Conservation (phyloP, 441 rosid genomes). For the Melastoma candidum region DNA sequence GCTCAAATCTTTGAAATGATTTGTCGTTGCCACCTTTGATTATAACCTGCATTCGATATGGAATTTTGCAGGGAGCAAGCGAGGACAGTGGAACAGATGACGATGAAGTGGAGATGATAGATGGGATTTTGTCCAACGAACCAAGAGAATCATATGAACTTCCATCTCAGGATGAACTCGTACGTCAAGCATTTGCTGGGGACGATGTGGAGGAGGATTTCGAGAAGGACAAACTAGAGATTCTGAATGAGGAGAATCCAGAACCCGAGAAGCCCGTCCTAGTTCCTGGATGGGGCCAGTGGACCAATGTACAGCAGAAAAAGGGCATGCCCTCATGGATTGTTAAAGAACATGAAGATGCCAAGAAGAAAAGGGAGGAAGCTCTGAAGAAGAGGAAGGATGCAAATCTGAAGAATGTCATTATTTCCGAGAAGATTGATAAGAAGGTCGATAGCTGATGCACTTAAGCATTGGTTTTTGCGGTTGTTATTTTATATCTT, state of each 20-base stretch:
- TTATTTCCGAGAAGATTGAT: constrained; percentile 78
- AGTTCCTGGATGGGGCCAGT: constrained; percentile 93
- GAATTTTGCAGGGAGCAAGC: constrained; percentile 27
- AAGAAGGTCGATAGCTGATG: constrained; percentile 41
- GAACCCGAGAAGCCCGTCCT: constrained; percentile 71
- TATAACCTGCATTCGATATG: constrained; percentile 1
- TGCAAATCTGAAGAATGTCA: constrained; percentile 63
- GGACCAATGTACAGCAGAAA: constrained; percentile 67
- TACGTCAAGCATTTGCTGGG: constrained; percentile 83
- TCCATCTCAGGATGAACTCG: constrained; percentile 88
- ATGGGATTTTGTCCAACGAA: constrained; percentile 55
- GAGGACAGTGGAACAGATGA: constrained; percentile 58
- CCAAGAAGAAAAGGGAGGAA: constrained; percentile 54
- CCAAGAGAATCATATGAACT: constrained; percentile 44
- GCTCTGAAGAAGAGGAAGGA: constrained; percentile 75
- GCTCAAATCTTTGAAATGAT: constrained; percentile 7
- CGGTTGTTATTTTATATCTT: background rate
- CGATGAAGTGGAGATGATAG: constrained; percentile 63
- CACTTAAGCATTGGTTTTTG: too few species aligned
- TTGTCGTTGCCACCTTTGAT: background rate
- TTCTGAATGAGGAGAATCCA: constrained; percentile 64
- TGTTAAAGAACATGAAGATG: constrained; percentile 59
- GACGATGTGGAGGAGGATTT: constrained; percentile 82
- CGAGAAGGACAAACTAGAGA: constrained; percentile 52
- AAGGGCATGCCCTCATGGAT: constrained; percentile 83